Conservation (phyloP, 257 asterid species). For the Lycium barbarum region DNA sequence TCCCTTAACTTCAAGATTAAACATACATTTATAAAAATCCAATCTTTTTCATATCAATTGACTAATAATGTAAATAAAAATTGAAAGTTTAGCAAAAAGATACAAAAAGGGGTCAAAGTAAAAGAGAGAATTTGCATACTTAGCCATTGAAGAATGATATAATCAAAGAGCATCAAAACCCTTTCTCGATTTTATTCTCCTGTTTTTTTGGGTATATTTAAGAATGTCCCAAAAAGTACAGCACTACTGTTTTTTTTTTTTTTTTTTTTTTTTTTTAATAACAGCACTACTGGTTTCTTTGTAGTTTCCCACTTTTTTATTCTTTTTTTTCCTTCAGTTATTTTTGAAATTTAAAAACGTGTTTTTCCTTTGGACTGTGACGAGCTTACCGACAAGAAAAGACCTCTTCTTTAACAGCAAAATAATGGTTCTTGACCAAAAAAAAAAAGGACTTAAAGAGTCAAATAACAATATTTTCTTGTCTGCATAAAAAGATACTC, state of each 20-base stretch:
- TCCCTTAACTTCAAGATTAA: neutral
- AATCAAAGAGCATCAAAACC: constrained; percentile 8
- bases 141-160: constrained; percentile 30
- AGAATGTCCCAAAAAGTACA: constrained; percentile 22
- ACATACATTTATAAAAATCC: constrained; percentile 16
- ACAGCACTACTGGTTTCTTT: constrained; percentile 13
- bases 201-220: neutral
- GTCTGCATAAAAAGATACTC: too few relatives aligned
- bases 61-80: neutral
- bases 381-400: too few relatives aligned
- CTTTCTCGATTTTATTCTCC: neutral
- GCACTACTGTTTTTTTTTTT: neutral
- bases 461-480: too few relatives aligned
- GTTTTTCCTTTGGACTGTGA: neutral
- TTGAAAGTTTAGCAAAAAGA: neutral
- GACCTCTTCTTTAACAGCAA: too few relatives aligned
- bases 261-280: neutral
- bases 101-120: neutral
- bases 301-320: constrained; percentile 13
- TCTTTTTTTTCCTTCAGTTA: neutral
- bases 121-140: constrained; percentile 1
- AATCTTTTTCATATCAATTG: neutral
- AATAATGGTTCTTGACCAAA: too few relatives aligned
- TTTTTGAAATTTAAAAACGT: neutral
- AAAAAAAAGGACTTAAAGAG: too few relatives aligned